A percentile compares a stretch with the other conserved stretches of the same genome.
Conservation (phyloP, 139 green algal species). For the Chlorella ohadii region DNA sequence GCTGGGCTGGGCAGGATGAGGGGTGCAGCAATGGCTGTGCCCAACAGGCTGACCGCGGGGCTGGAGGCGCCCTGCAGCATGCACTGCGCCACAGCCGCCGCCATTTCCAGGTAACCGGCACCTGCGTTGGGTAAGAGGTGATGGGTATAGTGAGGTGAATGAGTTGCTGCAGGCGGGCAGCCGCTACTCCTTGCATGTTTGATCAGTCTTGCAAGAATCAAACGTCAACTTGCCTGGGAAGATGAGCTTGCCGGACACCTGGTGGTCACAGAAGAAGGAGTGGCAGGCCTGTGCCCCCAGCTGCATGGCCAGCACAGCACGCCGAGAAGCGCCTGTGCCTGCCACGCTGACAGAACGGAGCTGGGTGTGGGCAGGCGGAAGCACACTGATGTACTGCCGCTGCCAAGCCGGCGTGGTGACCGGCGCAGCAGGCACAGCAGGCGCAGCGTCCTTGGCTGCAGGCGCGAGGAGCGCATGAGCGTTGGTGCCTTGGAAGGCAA, state of each 20-base stretch:
- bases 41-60: not conserved
- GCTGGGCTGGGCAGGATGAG: constrained; percentile 32
- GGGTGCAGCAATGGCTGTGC: constrained; percentile 36
- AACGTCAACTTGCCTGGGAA: constrained; percentile 28
- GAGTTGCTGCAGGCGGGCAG: too few relatives aligned
- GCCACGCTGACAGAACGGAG: not conserved
- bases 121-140: constrained; percentile 2
- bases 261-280: constrained; percentile 81
- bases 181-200: too few relatives aligned
- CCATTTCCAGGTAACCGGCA: constrained; percentile 48
- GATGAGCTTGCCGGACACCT: constrained; percentile 62
- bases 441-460: too few relatives aligned
- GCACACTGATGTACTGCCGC: constrained; percentile 13
- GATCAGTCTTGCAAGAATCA: too few relatives aligned
- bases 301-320: not conserved
- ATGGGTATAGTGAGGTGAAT: too few relatives aligned
- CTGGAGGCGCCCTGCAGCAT: not conserved
- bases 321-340: not conserved
- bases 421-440: not conserved
- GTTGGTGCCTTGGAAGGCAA: constrained; percentile 61
- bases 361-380: constrained; percentile 31
- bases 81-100: not conserved
- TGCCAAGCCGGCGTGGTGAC: constrained; percentile 20
- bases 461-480: constrained; percentile 40
- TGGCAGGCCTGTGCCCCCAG: constrained; percentile 39